phyloP scores from a whole-genome alignment of 176 grass and related monocot genomes.

The Typha latifolia region DNA sequence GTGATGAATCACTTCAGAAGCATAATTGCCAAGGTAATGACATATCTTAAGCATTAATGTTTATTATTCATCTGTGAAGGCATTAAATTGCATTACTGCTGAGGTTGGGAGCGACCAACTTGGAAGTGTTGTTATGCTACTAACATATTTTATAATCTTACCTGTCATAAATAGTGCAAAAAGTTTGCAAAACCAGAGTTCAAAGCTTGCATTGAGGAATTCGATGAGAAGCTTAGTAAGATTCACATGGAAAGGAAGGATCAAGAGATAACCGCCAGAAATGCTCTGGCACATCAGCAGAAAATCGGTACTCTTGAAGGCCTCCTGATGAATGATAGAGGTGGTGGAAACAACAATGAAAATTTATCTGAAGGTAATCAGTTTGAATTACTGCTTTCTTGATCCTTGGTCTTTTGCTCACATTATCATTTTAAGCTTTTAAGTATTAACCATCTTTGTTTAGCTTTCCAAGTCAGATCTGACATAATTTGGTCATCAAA shows the following conservation, averaged over 20 bases:
- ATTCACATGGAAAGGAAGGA: slow-evolving; percentile 83
- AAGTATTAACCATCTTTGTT: too few relatives aligned
- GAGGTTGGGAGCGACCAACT: neutral
- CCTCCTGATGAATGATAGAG: slow-evolving; percentile 31
- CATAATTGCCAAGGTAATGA: slow-evolving; percentile 64
- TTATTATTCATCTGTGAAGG: neutral
- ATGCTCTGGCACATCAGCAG: slow-evolving; percentile 67
- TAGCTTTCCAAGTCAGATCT: too few relatives aligned
- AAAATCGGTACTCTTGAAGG: slow-evolving; percentile 50
- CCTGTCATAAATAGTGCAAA: slow-evolving; percentile 56
- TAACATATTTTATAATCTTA: slow-evolving; percentile 14
- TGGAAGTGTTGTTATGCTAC: neutral
- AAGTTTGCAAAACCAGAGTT: slow-evolving; percentile 85
- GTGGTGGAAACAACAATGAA: slow-evolving; percentile 11
- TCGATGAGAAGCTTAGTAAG: slow-evolving; percentile 87
- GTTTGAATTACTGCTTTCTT: slow-evolving; percentile 15
- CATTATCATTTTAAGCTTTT: too few relatives aligned
- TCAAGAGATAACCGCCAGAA: slow-evolving; percentile 62
- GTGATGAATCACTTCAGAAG: slow-evolving; percentile 86
- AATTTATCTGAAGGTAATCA: slow-evolving; percentile 40
- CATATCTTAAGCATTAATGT: slow-evolving; percentile 6
- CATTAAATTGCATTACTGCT: neutral
- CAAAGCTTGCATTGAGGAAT: slow-evolving; percentile 89
- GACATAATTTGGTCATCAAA: too few relatives aligned
- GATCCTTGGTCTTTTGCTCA: slow-evolving; percentile 1